Conservation (phyloP, 2,329 filamentous ascomycete species). For the Fusarium sp. region DNA sequence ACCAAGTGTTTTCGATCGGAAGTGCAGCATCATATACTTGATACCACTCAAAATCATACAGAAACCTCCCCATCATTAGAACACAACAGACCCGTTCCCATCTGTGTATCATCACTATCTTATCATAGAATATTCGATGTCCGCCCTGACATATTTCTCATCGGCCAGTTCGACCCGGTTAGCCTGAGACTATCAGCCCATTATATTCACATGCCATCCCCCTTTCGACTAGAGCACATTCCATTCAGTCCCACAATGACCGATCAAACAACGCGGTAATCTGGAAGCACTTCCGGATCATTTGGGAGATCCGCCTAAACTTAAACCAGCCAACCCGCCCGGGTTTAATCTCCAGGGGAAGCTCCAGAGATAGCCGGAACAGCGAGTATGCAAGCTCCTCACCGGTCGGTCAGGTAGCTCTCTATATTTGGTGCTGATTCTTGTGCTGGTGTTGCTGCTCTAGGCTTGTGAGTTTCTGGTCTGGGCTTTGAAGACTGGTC, state of each 20-base stretch:
- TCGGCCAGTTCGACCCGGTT: conserved; percentile 8
- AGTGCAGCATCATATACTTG: background rate
- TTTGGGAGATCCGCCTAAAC: background rate
- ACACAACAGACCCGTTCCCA: no score
- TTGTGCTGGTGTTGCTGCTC: no score
- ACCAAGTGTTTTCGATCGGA: background rate
- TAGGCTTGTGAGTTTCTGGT: background rate
- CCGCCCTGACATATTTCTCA: background rate
- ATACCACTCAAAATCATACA: background rate
- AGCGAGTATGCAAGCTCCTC: background rate
- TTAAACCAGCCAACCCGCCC: background rate
- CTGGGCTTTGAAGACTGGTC: background rate
- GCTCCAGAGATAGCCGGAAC: background rate
- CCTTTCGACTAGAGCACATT: conserved; percentile 1
- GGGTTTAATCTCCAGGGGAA: background rate
- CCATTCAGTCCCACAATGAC: background rate
- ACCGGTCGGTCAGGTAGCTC: background rate
- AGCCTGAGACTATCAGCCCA: conserved; percentile 6
- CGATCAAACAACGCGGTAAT: background rate
- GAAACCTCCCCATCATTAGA: background rate
- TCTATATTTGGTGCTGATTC: background rate
- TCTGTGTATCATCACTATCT: no score
- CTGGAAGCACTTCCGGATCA: background rate
- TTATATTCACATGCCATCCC: no score
- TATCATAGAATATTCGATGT: background rate